A percentile compares a stretch with the other conserved stretches of the same genome.
These are phyloP conservation scores for Ceratobasidium theobromae DNA, from an alignment of 1,284 basidiomycete genomes.

Conservation along the genomic window DNA sequence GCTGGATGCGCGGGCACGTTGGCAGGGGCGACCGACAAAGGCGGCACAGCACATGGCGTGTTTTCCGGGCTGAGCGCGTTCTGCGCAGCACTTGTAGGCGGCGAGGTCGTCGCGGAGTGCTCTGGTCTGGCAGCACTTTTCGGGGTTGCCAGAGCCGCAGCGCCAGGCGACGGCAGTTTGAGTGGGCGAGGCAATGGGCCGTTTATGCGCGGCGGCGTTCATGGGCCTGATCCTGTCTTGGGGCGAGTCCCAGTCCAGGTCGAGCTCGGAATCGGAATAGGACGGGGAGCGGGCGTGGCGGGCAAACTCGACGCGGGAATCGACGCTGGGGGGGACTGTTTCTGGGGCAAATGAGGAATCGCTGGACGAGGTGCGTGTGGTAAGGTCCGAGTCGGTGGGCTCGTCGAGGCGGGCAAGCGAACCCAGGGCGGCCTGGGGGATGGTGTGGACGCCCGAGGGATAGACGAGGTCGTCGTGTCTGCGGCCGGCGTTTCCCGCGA, in stretches of 20 bases:
- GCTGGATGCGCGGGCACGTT: constrained; percentile 22
- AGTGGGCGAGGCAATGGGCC: not conserved
- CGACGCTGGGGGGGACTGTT: not conserved
- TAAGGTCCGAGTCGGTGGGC: not conserved
- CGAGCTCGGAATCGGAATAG: constrained; percentile 27
- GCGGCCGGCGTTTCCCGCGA: constrained; percentile 15
- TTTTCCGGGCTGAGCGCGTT: constrained; percentile 3
- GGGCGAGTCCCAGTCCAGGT: not conserved
- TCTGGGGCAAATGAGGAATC: constrained; percentile 15
- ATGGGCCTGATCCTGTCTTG: not conserved
- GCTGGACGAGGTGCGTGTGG: constrained; percentile 8
- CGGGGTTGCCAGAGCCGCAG: constrained; percentile 18
- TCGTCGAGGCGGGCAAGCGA: not conserved
- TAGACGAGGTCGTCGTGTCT: constrained; percentile 5
- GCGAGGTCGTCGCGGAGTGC: not conserved
- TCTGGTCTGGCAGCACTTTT: constrained; percentile 13
- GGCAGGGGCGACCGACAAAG: constrained; percentile 11
- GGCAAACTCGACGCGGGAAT: constrained; percentile 26
- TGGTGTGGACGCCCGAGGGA: constrained; percentile 16
- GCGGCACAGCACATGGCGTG: constrained; percentile 20
- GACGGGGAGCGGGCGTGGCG: constrained; percentile 15
- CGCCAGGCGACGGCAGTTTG: constrained; percentile 18
- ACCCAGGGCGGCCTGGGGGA: constrained; percentile 10
- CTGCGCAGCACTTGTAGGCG: constrained; percentile 20
- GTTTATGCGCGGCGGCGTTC: not conserved